Conservation (phyloP, 2,329 filamentous ascomycete genomes). For the Pestalotiopsis sp. region DNA sequence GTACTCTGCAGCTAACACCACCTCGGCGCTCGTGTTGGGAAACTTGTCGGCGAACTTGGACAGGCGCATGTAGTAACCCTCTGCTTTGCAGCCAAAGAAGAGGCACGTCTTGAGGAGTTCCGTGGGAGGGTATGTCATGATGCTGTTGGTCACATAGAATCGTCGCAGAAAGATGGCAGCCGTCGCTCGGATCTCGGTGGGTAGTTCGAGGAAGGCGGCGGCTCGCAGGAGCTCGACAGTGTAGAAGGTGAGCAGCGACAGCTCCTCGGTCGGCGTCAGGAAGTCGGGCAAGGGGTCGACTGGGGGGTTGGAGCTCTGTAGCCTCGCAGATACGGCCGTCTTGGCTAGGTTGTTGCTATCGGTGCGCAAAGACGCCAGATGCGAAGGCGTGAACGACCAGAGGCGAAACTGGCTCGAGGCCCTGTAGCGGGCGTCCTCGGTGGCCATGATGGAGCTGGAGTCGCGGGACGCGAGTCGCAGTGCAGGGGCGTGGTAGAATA, state of each 20-base stretch:
- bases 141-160: slow-evolving; percentile 93
- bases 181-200: slow-evolving; percentile 63
- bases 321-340: slow-evolving; percentile 56
- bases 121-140: slow-evolving; percentile 94
- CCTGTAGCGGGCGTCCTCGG: slow-evolving; percentile 89
- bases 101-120: slow-evolving; percentile 87
- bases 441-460: slow-evolving; percentile 52
- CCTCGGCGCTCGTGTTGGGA: slow-evolving; percentile 70
- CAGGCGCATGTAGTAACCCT: slow-evolving; percentile 73
- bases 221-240: slow-evolving; percentile 58
- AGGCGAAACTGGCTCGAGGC: slow-evolving; percentile 86
- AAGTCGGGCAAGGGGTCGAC: slow-evolving; percentile 66
- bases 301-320: slow-evolving; percentile 53
- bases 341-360: slow-evolving; percentile 78
- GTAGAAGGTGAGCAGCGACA: slow-evolving; percentile 78
- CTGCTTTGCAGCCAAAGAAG: slow-evolving; percentile 91
- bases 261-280: slow-evolving; percentile 80
- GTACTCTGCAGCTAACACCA: slow-evolving; percentile 89
- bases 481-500: not conserved
- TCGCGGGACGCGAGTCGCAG: not conserved
- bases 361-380: slow-evolving; percentile 69
- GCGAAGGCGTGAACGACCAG: slow-evolving; percentile 84
- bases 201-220: slow-evolving; percentile 52
- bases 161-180: slow-evolving; percentile 87
- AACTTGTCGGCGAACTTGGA: slow-evolving; percentile 68